A percentile compares a stretch with the other conserved stretches of the same genome.
phyloP scores from a whole-genome alignment of 2,329 filamentous ascomycete species.

The Pestalotiopsis sp. region DNA sequence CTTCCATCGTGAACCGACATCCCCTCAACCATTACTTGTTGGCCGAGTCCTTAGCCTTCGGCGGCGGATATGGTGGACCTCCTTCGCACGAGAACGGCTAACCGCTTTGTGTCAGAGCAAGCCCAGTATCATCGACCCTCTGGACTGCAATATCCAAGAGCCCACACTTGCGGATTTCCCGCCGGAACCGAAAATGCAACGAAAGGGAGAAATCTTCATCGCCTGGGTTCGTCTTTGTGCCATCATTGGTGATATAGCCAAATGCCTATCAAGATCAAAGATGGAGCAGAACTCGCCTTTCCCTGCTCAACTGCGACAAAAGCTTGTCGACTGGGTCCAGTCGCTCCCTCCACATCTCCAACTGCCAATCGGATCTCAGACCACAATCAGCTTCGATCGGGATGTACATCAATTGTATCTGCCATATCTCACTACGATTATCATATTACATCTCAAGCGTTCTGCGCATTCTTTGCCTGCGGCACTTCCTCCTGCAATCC shows the following conservation, averaged over 20 bases:
- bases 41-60: conserved; percentile 28
- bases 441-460: conserved; percentile 38
- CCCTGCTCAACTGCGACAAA: conserved; percentile 25
- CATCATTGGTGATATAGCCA: conserved; percentile 41
- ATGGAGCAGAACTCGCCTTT: conserved; percentile 21
- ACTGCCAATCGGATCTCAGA: conserved; percentile 30
- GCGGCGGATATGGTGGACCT: conserved; percentile 43
- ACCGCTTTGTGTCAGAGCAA: conserved; percentile 45
- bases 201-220: conserved; percentile 40
- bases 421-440: conserved; percentile 42
- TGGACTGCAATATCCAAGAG: conserved; percentile 41
- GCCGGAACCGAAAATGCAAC: conserved; percentile 27
- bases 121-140: conserved; percentile 42
- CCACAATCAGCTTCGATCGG: conserved; percentile 35
- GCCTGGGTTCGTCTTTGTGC: conserved; percentile 42
- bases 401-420: conserved; percentile 44
- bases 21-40: conserved; percentile 20
- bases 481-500: conserved; percentile 35
- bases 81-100: conserved; percentile 40
- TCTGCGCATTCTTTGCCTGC: conserved; percentile 37
- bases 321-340: conserved; percentile 37
- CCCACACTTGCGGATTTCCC: conserved; percentile 40
- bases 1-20: conserved; percentile 39
- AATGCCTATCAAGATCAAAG: conserved; percentile 32
- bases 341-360: conserved; percentile 34